Evolutionary conservation across 805 yeast species (phyloP).

Genomic region (Nakazawaea ishiwadae): DNA sequence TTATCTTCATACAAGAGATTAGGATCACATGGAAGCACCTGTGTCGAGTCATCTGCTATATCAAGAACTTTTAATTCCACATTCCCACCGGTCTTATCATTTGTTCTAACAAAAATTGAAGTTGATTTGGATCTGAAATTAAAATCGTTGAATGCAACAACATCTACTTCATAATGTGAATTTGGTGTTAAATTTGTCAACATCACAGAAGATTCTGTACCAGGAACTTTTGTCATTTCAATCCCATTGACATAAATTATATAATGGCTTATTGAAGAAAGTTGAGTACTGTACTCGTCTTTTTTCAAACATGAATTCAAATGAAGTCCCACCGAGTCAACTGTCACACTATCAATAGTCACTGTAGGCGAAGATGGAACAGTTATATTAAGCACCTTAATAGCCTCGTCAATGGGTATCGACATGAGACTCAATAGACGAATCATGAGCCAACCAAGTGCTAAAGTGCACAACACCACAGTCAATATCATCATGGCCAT

Average conservation of each 20-base stretch:
- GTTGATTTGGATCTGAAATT: constrained; percentile 37
- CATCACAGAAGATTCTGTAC: constrained; percentile 30
- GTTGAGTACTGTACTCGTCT: no score
- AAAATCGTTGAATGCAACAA: constrained; percentile 35
- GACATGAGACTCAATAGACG: constrained; percentile 23
- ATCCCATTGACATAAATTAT: constrained; percentile 35
- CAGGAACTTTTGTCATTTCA: constrained; percentile 28
- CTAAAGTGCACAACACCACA: constrained; percentile 6
- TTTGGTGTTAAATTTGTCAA: constrained; percentile 28
- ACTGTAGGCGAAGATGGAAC: constrained; percentile 53
- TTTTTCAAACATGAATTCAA: no score
- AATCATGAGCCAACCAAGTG: constrained; percentile 23
- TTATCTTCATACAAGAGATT: constrained; percentile 19
- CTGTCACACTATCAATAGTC: constrained; percentile 49
- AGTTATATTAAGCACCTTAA: constrained; percentile 42
- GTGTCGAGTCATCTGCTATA: constrained; percentile 2
- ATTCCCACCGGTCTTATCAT: constrained; percentile 18
- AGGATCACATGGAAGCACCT: constrained; percentile 9
- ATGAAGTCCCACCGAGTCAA: constrained; percentile 42
- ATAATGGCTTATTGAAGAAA: constrained; percentile 30
- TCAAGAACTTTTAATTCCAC: constrained; percentile 17
- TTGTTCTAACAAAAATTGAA: constrained; percentile 36
- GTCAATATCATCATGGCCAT: constrained; percentile 7
- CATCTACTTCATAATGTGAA: constrained; percentile 35
- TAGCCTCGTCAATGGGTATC: constrained; percentile 42